Evolutionary conservation across 768 basidiomycete genomes (phyloP), one percentile per base, ranked within the genome.

Genomic region (Coprinellus micaceus): DNA sequence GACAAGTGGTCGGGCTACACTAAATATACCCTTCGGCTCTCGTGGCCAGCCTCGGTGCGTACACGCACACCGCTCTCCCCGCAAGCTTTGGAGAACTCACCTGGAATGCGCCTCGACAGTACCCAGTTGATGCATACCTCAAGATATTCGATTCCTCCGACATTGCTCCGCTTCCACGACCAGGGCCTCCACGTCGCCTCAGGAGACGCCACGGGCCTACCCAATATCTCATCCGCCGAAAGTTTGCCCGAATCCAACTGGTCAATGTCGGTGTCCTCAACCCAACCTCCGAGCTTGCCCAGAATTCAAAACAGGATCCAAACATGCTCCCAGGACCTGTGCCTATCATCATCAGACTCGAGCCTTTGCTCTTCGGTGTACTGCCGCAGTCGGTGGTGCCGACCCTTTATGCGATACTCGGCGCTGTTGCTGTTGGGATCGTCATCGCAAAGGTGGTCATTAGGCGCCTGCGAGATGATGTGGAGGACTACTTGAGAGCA

Each of bases 341-440:
- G 4, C 75, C 84, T 2, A 74, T 88, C 60, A 66, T 76, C 54
- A 60, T 88, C 15, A 67, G 74, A 19, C 64, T 89, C 43, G 88
- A 89, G 61, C 88, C 83, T 25, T 67, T 83, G 1, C 75, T 80
- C 53, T 63, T 83, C n/a, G 84, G 82, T 15, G 67, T 84, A 22
- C 65, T 89, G 26, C 87, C 87, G 9, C 73, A 74, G 17, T 79
- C 84, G 0, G 65, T 86, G n/a, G 50, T 73, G 9, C 75, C 77
- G 1, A 68, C 71, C 2, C 54, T 74, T 26, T 37, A 59, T 12
- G 63, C 67, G 36, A 62, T 79, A n/a, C 26, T 72, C n/a, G 49
- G 63, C 12, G 69, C 65, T 1, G 50, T 29, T 2, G 39, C 36
- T 10, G 39, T 57, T 19, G 56, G 56, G 19, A 43, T 52, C n/a